Evolutionary conservation across 169 alveolate species (phyloP), one percentile per base, ranked within the genome.

Genomic region (Theileria parva): DNA sequence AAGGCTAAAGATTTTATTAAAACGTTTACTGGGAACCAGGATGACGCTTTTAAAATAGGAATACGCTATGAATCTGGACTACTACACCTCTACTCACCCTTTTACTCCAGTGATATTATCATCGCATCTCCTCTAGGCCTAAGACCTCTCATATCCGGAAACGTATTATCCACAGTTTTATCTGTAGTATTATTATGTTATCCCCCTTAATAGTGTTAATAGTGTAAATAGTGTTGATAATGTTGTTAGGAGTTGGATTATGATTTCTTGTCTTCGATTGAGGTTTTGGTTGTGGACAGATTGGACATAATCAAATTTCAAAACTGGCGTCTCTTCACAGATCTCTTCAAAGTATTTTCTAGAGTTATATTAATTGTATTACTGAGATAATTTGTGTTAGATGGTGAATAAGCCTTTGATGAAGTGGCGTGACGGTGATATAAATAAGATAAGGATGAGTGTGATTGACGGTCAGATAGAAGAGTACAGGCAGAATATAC

Each of bases 51-150:
- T 72, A 89, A 93, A 64, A 85, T 95, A 39, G 98, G 98, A 23
- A 71, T 95, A 32, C 88, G 92, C 23, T 73, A 94, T 53, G 80
- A 91, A 53, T 81, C 81, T 27, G 92, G 94, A 60, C 87, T 89
- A 71, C 53, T 93, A 48, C 83, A 81, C 27, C 74, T 95, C 39
- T 95, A 87, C 69, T 74, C 95, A 39, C 95, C 97, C 27, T 93
- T 94, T 67, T 86, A 81, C 75, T 88, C 86, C 27, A 86, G 96
- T 67, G 98, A 95, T 69, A 80, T 95, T 32, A 86, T 95, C 63
- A 79, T 95, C 48, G 95, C 96, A 13, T 95, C 98, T 4, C 98
- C 98, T 0, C 81, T 95, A 69, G 98, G 97, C 0, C 70, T 95
- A 48, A 91, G 75, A 28, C 64, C 75, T 8, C 63, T 79, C 53